Conservation (phyloP, 2,329 filamentous ascomycete genomes). For the Chalaropsis ovoidea region DNA sequence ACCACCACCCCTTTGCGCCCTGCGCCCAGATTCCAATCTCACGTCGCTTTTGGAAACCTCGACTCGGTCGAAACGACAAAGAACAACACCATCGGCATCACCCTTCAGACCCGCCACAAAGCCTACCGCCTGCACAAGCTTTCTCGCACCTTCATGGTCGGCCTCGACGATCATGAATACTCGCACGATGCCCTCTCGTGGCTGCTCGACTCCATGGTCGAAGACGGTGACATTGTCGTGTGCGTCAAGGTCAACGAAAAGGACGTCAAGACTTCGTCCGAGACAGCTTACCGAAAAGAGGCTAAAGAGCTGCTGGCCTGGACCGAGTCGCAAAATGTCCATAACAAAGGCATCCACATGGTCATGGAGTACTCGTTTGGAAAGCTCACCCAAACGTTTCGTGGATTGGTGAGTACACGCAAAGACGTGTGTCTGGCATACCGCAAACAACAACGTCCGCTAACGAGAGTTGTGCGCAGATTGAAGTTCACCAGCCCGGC, state of each 20-base stretch:
- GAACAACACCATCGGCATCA: conserved; percentile 58
- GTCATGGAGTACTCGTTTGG: conserved; percentile 80
- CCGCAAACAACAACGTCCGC: neutral
- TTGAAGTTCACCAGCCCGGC: conserved; percentile 81
- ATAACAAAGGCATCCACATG: conserved; percentile 73
- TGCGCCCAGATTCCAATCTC: conserved; percentile 43
- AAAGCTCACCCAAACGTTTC: conserved; percentile 82
- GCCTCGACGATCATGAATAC: conserved; percentile 82
- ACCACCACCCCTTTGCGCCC: conserved; percentile 9
- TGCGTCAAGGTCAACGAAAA: conserved; percentile 83
- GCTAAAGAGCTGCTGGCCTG: conserved; percentile 63
- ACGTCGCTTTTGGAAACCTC: conserved; percentile 53
- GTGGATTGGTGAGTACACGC: conserved; percentile 60
- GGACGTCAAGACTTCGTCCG: conserved; percentile 57
- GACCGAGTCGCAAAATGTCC: conserved; percentile 67
- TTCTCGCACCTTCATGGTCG: conserved; percentile 81
- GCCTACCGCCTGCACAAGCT: conserved; percentile 72
- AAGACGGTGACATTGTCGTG: conserved; percentile 87
- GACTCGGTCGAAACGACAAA: conserved; percentile 49
- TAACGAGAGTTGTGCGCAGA: conserved; percentile 41
- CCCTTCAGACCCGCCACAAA: conserved; percentile 73
- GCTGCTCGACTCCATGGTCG: conserved; percentile 82
- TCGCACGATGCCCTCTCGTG: conserved; percentile 87
- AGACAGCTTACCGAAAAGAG: conserved; percentile 63
- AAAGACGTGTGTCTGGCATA: too few species aligned